Percentiles rank a stretch among this genome's conserved stretches.
Evolutionary conservation across 805 yeast genomes (phyloP).

Genomic region (Grigorovia humatica): DNA sequence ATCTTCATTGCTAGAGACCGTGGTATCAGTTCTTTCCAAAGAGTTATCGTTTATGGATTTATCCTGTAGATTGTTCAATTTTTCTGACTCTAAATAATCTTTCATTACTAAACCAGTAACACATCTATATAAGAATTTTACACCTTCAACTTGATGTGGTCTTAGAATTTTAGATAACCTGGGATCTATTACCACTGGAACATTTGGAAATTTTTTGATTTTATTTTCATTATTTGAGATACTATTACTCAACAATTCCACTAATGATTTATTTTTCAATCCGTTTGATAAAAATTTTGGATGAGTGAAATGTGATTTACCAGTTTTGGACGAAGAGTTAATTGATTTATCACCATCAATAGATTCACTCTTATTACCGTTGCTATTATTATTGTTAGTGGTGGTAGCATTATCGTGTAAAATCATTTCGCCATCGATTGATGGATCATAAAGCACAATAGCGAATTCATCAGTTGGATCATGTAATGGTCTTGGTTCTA

Average conservation of each 20-base stretch:
- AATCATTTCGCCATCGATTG: conserved; percentile 53
- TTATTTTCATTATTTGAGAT: conserved; percentile 31
- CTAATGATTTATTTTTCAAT: conserved; percentile 46
- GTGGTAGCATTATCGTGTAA: conserved; percentile 15
- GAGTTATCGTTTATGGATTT: too few species aligned
- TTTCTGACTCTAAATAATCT: conserved; percentile 24
- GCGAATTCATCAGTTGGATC: conserved; percentile 93
- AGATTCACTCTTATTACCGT: conserved; percentile 3
- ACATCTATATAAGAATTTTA: conserved; percentile 79
- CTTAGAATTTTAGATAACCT: conserved; percentile 69
- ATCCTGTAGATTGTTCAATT: conserved; percentile 2
- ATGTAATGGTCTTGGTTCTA: conserved; percentile 87
- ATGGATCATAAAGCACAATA: conserved; percentile 89
- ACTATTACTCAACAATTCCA: conserved; percentile 50
- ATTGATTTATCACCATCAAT: conserved; percentile 13
- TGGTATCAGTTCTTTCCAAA: too few species aligned
- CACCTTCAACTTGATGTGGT: conserved; percentile 97
- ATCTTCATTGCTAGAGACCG: too few species aligned
- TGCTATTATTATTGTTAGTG: conserved; percentile 9
- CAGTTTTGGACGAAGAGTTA: conserved; percentile 4
- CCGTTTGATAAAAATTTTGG: conserved; percentile 26
- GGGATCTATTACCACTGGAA: conserved; percentile 95
- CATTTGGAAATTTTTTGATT: conserved; percentile 57
- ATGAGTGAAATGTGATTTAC: conserved; percentile 20
- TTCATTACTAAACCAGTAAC: conserved; percentile 67